These are phyloP conservation scores for Xylaria acuta DNA, from an alignment of 495 filamentous ascomycete genomes.

Conservation along the genomic window DNA sequence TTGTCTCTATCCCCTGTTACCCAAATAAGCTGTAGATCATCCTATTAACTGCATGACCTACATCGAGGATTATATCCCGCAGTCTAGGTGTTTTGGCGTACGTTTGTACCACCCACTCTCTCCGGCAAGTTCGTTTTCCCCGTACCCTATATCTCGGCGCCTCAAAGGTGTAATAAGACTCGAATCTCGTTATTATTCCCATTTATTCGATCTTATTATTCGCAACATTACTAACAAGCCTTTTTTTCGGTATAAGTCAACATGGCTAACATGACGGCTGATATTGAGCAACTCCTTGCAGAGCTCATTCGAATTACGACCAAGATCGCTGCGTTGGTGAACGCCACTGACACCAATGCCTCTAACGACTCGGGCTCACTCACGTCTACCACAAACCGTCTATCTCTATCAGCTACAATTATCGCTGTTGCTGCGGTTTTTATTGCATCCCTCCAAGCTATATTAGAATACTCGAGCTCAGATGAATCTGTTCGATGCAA, in stretches of 20 bases:
- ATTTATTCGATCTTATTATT: neutral
- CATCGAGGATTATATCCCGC: neutral
- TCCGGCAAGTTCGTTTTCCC: neutral
- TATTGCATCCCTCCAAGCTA: neutral
- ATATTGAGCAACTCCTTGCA: constrained; percentile 17
- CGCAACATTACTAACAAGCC: neutral
- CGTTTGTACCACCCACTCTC: neutral
- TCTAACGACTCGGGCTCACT: neutral
- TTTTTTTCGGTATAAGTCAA: neutral
- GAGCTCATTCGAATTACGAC: constrained; percentile 12
- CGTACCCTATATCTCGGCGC: neutral
- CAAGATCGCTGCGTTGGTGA: neutral
- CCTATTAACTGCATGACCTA: neutral
- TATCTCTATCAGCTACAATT: constrained; percentile 9
- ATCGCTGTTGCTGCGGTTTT: neutral
- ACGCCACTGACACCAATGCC: neutral
- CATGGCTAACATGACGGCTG: neutral
- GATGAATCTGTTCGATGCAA: neutral
- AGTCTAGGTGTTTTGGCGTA: neutral
- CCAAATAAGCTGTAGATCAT: neutral
- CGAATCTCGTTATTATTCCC: neutral
- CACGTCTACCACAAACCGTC: neutral
- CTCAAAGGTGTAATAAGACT: neutral
- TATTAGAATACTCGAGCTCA: neutral
- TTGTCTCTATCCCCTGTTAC: neutral